A percentile compares a stretch with the other conserved stretches of the same genome.
Conservation (phyloP, 176 grass and related monocot species). For the Aechmea fasciata region DNA sequence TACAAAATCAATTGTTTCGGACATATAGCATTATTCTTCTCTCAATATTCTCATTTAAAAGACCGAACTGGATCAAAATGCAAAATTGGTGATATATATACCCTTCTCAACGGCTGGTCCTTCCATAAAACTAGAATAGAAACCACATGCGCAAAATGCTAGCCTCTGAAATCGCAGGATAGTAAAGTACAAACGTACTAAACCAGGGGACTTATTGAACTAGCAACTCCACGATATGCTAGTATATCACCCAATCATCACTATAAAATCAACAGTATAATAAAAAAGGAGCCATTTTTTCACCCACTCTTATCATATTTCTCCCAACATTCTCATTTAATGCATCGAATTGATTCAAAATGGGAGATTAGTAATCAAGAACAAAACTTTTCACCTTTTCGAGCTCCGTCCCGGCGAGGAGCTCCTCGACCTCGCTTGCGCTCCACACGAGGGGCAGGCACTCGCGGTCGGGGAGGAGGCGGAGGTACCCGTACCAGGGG, state of each 20-base stretch:
- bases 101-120: no score
- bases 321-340: neutral
- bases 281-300: neutral
- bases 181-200: neutral
- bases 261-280: neutral
- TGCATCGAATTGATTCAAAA: neutral
- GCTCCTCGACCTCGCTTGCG: constrained; percentile 36
- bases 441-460: constrained; percentile 79
- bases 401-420: constrained; percentile 79
- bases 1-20: no score
- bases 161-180: no score
- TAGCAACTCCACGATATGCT: no score
- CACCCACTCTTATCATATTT: neutral
- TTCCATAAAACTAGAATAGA: no score
- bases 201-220: no score
- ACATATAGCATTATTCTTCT: no score
- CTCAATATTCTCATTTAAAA: no score
- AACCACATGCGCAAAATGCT: no score
- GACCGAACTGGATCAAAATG: no score
- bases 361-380: neutral
- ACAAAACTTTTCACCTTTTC: constrained; percentile 38
- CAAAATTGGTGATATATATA: no score
- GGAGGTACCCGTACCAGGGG: constrained; percentile 62
- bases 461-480: constrained; percentile 61
- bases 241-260: neutral